These are phyloP conservation scores for Beta corolliflora DNA, from an alignment of 179 eudicot genomes.

Conservation along the genomic window DNA sequence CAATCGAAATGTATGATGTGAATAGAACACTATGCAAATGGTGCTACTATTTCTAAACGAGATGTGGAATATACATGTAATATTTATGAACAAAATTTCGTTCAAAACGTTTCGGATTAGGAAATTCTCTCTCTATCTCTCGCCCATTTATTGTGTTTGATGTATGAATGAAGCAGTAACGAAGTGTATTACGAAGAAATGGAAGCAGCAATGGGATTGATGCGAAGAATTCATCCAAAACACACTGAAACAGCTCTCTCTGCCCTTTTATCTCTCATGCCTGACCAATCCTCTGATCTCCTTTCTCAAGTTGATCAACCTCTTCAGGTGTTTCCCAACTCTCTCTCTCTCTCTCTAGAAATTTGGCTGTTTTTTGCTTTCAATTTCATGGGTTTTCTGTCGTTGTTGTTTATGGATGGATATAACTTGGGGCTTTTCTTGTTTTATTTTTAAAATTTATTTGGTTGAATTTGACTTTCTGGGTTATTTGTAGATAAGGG, in stretches of 20 bases:
- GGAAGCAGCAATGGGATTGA: constrained; percentile 98
- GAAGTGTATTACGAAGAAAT: constrained; percentile 26
- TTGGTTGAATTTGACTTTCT: background rate
- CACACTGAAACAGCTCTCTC: constrained; percentile 76
- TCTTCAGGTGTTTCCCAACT: constrained; percentile 74
- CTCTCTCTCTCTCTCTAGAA: background rate
- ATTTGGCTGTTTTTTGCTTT: background rate
- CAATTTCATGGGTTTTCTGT: background rate
- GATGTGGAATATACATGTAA: too few species aligned
- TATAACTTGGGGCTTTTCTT: background rate
- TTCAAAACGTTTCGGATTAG: too few species aligned
- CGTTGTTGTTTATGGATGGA: background rate
- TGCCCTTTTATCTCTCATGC: constrained; percentile 78
- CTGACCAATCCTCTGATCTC: constrained; percentile 80
- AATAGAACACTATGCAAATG: too few species aligned
- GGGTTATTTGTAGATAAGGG: background rate
- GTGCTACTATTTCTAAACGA: too few species aligned
- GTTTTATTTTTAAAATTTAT: background rate
- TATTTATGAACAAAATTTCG: too few species aligned
- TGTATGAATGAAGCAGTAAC: too few species aligned
- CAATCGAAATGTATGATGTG: too few species aligned
- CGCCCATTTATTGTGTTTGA: too few species aligned
- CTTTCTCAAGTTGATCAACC: constrained; percentile 98
- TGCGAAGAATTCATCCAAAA: constrained; percentile 87
- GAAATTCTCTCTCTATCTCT: too few species aligned